Evolutionary conservation across 257 asterid species (phyloP).

Genomic region (Nicotiana benthamiana): DNA sequence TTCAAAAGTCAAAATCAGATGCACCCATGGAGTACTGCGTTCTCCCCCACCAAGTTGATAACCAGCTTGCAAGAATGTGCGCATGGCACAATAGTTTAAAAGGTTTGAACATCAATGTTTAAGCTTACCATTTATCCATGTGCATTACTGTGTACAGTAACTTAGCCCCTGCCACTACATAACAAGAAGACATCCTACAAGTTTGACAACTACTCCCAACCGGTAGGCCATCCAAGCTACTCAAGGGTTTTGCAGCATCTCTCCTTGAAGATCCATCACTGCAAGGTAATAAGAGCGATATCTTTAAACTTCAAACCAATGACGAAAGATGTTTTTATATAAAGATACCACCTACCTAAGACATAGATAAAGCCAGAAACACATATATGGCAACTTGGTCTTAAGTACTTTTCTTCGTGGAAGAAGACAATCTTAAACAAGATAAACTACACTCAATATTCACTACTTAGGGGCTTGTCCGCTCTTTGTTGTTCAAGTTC

Average conservation of each 20-base stretch:
- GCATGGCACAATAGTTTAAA: not conserved
- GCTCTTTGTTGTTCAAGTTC: not conserved
- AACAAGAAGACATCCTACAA: slow-evolving; percentile 46
- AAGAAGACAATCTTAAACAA: not conserved
- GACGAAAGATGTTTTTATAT: not conserved
- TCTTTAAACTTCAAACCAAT: not conserved
- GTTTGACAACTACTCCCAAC: slow-evolving; percentile 48
- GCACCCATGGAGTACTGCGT: not conserved
- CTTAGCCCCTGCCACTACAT: slow-evolving; percentile 72
- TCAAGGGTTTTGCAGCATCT: slow-evolving; percentile 58
- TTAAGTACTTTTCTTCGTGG: not conserved
- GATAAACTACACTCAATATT: not conserved
- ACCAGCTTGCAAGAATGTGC: not conserved
- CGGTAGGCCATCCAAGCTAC: slow-evolving; percentile 81
- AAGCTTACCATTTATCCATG: slow-evolving; percentile 64
- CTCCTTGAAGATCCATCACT: slow-evolving; percentile 53
- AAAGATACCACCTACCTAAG: not conserved
- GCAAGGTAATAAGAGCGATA: slow-evolving; percentile 9
- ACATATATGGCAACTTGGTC: not conserved
- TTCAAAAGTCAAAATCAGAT: not conserved
- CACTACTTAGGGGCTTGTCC: not conserved
- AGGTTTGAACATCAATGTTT: not conserved
- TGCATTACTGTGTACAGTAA: slow-evolving; percentile 58
- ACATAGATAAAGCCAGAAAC: not conserved
- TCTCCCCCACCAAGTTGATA: not conserved